Evolutionary conservation across 805 yeast genomes (phyloP).

Genomic region (Saccharomycodes ludwigii): DNA sequence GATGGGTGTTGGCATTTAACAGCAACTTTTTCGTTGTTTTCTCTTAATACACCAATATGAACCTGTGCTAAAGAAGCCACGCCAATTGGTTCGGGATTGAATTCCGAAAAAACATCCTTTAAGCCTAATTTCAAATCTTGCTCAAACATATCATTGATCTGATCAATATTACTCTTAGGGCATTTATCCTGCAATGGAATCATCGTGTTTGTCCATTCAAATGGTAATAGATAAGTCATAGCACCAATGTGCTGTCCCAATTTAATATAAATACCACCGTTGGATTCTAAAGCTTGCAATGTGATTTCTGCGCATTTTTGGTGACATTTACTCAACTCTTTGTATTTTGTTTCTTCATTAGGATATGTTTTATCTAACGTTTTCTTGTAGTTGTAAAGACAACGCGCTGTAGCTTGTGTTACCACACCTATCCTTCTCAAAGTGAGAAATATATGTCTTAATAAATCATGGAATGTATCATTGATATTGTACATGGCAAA

Average conservation of each 20-base stretch:
- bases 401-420: conserved; percentile 53
- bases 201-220: conserved; percentile 94
- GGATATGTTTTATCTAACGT: conserved; percentile 35
- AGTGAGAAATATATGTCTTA: conserved; percentile 17
- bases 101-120: conserved; percentile 51
- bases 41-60: conserved; percentile 55
- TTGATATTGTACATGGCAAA: conserved; percentile 15
- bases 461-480: conserved; percentile 15
- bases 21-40: conserved; percentile 51
- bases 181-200: conserved; percentile 83
- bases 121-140: conserved; percentile 52
- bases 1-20: conserved; percentile 93
- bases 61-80: conserved; percentile 96
- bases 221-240: conserved; percentile 78
- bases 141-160: conserved; percentile 52
- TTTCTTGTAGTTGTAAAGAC: conserved; percentile 58
- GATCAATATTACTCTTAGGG: conserved; percentile 65
- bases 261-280: conserved; percentile 90
- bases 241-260: conserved; percentile 93
- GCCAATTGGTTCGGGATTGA: conserved; percentile 72
- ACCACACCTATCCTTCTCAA: conserved; percentile 48
- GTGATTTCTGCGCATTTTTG: conserved; percentile 67
- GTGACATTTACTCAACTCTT: conserved; percentile 58
- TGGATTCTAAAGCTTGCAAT: conserved; percentile 60
- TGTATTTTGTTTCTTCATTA: conserved; percentile 31